Evolutionary conservation across 495 filamentous ascomycete genomes (phyloP), one percentile per base, ranked within the genome.

Genomic region (Evernia prunastri): DNA sequence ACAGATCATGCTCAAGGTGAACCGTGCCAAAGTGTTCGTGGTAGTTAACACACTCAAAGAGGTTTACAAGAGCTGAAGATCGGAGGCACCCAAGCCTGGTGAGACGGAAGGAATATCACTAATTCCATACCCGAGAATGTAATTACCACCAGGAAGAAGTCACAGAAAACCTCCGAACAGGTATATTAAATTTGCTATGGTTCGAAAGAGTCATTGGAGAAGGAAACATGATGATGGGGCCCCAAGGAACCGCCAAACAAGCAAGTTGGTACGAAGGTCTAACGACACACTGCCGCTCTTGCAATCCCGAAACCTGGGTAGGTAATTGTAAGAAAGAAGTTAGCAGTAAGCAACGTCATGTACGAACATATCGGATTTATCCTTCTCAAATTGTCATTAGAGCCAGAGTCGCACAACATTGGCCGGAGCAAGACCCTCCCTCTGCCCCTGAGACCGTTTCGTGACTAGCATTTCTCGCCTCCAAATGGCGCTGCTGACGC

Each of bases 31-130:
- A 20, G 17, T 54, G 8, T 54, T 54, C 29, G 51, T 54, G 51
- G 20, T 54, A 31, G 51, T 54, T 15, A 54, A 33, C 29, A 29
- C 51, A 54, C 51, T 54, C 51, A 54, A 54, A 54, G 51, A 54
- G 20, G 11, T 33, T 33, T 54, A 54, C 17, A 20, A 20, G 29
- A 27, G 51, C 51, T 54, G 51, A 54, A 29, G 51, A 33, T 54
- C 51, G 51, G 51, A 33, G 51, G 51, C 18, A 54, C 27, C 20
- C 51, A 33, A 54, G 29, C 51, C 51, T 54, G 51, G 49, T 53
- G 49, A 27, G 49, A 53, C 27, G 31, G 49, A 4, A 29, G 49
- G 8, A 29, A 53, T 27, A 53, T 53, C 25, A 18, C 25, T 18
- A 18, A 53, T 31, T 29, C 49, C 12, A 53, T 53, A 17, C 49